Evolutionary conservation across 345 rosid genomes (phyloP), one percentile per base, ranked within the genome.

Genomic region (Leavenworthia alabamica): DNA sequence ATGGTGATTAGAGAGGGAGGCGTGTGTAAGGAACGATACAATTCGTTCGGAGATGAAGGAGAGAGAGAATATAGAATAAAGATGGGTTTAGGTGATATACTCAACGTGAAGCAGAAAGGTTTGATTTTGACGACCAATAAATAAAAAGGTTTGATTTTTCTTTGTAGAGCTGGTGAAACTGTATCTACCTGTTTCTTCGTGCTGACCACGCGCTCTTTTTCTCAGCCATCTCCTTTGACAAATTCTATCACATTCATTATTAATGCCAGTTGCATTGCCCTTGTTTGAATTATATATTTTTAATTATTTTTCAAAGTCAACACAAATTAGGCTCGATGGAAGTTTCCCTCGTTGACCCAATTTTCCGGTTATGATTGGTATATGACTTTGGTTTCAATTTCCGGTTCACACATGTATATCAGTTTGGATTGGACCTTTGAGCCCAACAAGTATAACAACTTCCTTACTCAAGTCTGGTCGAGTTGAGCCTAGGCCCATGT

Each of bases 191-290:
- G 44, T 27, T 64, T 60, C 62, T 35, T 17, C 57, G 73, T 69
- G 73, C 62, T 61, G 7, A 69, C 73, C 73, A 69, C 73, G 73
- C 73, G 73, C 73, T 44, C n/a, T 16, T 36, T 58, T 26, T 3
- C 16, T 4, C 33, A 53, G 35, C 62, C 33, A 6, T 17, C 61
- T 45, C 7, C 28, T 54, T 70, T 70, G 74, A 70, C 68, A n/a
- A n/a, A n/a, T n/a, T n/a, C n/a, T n/a, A 26, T 57, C 42, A 7
- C 5, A 1, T 15, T 13, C 37, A n/a, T 22, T 23, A 13, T 39
- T 29, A 26, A 0, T 36, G 62, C 55, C 36, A 33, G 53, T 36
- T 61, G 43, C 73, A 69, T 69, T n/a, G n/a, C 61, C 67, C 49
- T 61, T 69, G 0, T 69, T 69, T 68, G 61, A 68, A 50, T 28